These are phyloP conservation scores for Corniculantispora saksenae DNA, from an alignment of 2,329 filamentous ascomycete genomes.

Conservation along the genomic window DNA sequence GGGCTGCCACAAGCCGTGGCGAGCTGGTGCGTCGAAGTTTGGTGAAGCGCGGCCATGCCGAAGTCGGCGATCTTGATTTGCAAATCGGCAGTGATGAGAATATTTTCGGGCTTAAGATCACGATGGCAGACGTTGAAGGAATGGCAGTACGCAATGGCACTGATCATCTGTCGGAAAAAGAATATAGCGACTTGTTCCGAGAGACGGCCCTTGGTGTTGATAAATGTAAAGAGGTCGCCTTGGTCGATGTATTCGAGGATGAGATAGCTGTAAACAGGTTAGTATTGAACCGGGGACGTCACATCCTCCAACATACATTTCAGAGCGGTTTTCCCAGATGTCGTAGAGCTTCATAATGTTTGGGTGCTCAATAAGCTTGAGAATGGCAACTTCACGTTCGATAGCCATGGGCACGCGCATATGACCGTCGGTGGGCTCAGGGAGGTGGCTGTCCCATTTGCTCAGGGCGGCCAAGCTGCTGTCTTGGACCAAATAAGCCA, in stretches of 20 bases:
- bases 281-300: slow-evolving; percentile 17
- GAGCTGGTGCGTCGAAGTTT: slow-evolving; percentile 75
- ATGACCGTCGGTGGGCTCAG: slow-evolving; percentile 58
- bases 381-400: slow-evolving; percentile 92
- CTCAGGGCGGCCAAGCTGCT: slow-evolving; percentile 84
- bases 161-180: slow-evolving; percentile 91
- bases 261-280: slow-evolving; percentile 67
- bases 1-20: slow-evolving; percentile 93
- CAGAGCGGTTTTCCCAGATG: slow-evolving; percentile 95
- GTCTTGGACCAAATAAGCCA: slow-evolving; percentile 77
- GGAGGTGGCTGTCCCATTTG: slow-evolving; percentile 63
- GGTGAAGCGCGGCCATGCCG: slow-evolving; percentile 90
- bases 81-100: slow-evolving; percentile 73
- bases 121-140: slow-evolving; percentile 93
- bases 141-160: slow-evolving; percentile 89
- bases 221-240: slow-evolving; percentile 82
- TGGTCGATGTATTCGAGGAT: slow-evolving; percentile 88
- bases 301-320: slow-evolving; percentile 66
- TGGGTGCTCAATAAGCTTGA: slow-evolving; percentile 93
- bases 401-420: slow-evolving; percentile 82
- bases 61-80: slow-evolving; percentile 96
- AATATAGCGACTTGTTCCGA: slow-evolving; percentile 77
- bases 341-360: slow-evolving; percentile 95
- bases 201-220: slow-evolving; percentile 72
- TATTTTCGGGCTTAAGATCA: slow-evolving; percentile 96